These are phyloP conservation scores for Ceratocystis cacaofunesta DNA, from an alignment of 2,329 filamentous ascomycete species.

Conservation along the genomic window DNA sequence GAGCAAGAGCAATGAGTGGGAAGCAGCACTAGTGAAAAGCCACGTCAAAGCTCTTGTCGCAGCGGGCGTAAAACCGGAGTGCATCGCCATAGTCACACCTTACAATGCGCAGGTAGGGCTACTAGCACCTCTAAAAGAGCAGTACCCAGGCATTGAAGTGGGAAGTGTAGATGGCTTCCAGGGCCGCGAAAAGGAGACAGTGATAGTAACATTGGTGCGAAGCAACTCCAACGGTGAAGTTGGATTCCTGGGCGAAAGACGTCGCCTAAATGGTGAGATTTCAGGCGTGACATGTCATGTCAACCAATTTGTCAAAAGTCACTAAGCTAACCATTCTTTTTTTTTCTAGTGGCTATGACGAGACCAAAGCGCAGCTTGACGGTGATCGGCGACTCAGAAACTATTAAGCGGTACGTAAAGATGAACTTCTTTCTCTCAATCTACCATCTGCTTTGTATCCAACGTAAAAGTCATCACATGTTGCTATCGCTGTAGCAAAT, in stretches of 20 bases:
- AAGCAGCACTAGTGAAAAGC: constrained; percentile 63
- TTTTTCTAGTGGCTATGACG: constrained; percentile 81
- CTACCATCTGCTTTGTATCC: background rate
- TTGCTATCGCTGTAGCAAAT: background rate
- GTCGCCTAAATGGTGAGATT: constrained; percentile 71
- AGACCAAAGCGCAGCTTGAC: constrained; percentile 80
- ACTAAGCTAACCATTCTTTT: constrained; percentile 26
- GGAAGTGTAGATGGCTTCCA: constrained; percentile 96
- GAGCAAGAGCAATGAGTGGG: constrained; percentile 85
- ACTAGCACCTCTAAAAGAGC: constrained; percentile 65
- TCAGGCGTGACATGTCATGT: background rate
- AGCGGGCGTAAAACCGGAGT: constrained; percentile 63
- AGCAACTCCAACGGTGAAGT: constrained; percentile 80
- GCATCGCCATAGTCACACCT: constrained; percentile 87
- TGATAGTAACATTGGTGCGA: constrained; percentile 83
- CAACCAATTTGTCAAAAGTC: background rate
- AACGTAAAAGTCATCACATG: background rate
- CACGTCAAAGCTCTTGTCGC: constrained; percentile 66
- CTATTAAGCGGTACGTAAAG: constrained; percentile 61
- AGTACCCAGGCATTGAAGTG: constrained; percentile 75
- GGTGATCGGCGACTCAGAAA: constrained; percentile 87
- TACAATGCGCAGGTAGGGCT: constrained; percentile 89
- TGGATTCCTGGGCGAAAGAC: constrained; percentile 83
- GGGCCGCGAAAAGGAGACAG: constrained; percentile 89
- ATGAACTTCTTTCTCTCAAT: background rate